These are phyloP conservation scores for Gaultheria prostrata DNA, from an alignment of 148 eudicot species.

Conservation along the genomic window DNA sequence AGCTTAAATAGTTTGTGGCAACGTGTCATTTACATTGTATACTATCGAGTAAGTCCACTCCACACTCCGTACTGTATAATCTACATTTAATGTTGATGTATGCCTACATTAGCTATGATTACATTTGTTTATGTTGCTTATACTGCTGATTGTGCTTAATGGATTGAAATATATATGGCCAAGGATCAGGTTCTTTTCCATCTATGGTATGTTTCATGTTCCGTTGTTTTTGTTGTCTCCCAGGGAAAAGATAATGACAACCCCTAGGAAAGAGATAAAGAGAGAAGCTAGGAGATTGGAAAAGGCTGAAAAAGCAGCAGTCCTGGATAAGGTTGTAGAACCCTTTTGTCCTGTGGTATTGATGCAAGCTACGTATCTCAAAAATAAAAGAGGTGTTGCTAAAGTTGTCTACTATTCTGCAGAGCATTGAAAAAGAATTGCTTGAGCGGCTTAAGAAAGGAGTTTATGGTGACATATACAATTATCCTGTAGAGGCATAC, in stretches of 20 bases:
- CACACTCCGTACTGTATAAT: background rate
- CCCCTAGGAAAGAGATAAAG: conserved; percentile 68
- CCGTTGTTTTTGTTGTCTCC: conserved; percentile 4
- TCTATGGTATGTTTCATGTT: background rate
- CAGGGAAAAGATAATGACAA: conserved; percentile 88
- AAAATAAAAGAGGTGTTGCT: background rate
- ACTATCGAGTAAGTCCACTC: too few species aligned
- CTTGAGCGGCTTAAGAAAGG: conserved; percentile 73
- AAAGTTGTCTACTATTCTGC: conserved; percentile 25
- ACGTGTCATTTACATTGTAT: background rate
- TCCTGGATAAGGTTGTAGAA: conserved; percentile 52
- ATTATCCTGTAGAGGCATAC: conserved; percentile 39
- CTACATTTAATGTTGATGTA: background rate
- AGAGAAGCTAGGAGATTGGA: conserved; percentile 80
- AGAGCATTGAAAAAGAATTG: conserved; percentile 86
- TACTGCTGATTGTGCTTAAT: background rate
- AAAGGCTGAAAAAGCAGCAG: conserved; percentile 90
- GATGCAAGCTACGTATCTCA: background rate
- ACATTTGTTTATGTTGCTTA: background rate
- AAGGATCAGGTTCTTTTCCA: background rate
- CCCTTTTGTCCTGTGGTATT: background rate
- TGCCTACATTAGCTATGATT: background rate
- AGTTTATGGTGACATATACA: conserved; percentile 67
- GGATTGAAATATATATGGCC: background rate
- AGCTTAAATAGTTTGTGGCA: background rate